These are phyloP conservation scores for Wickerhamomyces ciferrii DNA, from an alignment of 805 yeast species.

Conservation along the genomic window DNA sequence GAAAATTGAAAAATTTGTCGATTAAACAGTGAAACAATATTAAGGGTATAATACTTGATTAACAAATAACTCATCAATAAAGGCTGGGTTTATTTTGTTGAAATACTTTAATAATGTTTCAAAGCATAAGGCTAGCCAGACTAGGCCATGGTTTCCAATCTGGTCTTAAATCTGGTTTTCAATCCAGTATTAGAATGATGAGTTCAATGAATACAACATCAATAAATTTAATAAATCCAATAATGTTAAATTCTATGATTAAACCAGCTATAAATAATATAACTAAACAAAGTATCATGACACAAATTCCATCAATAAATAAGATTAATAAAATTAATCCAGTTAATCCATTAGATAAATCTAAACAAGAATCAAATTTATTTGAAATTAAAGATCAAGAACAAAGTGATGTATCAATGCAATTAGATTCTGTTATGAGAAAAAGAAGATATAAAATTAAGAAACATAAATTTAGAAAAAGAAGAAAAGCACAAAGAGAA, in stretches of 20 bases:
- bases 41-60: no score
- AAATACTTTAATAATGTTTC: not conserved
- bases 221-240: not conserved
- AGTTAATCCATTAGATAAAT: slow-evolving; percentile 3
- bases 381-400: slow-evolving; percentile 2
- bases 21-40: no score
- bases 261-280: not conserved
- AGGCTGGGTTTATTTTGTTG: no score
- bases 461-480: slow-evolving; percentile 94
- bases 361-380: no score
- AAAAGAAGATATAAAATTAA: slow-evolving; percentile 94
- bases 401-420: slow-evolving; percentile 8
- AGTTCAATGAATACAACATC: not conserved
- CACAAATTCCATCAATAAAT: not conserved
- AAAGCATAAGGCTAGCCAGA: no score
- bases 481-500: slow-evolving; percentile 91
- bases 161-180: no score
- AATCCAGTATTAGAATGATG: not conserved
- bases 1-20: not conserved
- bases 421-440: slow-evolving; percentile 65
- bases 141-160: no score
- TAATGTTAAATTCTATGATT: not conserved
- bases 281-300: not conserved
- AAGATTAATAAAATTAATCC: not conserved
- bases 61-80: no score